These are phyloP conservation scores for Metschnikowia santaceciliae DNA, from an alignment of 805 yeast genomes.

Conservation along the genomic window DNA sequence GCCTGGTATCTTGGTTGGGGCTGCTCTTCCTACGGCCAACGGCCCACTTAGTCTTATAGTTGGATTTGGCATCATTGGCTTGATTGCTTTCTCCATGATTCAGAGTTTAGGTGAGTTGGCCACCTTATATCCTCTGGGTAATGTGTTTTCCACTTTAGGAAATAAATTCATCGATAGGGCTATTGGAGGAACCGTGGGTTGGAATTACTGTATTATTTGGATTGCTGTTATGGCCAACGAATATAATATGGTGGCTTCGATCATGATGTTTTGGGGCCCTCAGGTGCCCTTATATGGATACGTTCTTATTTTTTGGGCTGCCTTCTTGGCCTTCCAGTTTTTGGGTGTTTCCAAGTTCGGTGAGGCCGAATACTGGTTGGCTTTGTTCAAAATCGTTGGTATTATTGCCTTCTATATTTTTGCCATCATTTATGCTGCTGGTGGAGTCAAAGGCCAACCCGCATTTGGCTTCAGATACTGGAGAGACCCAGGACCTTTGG, in stretches of 20 bases:
- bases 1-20: slow-evolving; percentile 54
- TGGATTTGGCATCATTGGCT: slow-evolving; percentile 51
- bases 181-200: slow-evolving; percentile 53
- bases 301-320: slow-evolving; percentile 49
- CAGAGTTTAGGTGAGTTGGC: slow-evolving; percentile 54
- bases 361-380: slow-evolving; percentile 53
- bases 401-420: slow-evolving; percentile 48
- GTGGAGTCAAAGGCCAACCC: slow-evolving; percentile 37
- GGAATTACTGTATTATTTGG: slow-evolving; percentile 55
- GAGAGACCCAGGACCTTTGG: slow-evolving; percentile 42
- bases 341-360: slow-evolving; percentile 54
- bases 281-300: slow-evolving; percentile 54
- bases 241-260: slow-evolving; percentile 50
- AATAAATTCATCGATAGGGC: slow-evolving; percentile 50
- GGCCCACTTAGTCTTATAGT: slow-evolving; percentile 52
- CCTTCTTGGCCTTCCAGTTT: slow-evolving; percentile 48
- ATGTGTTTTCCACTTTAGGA: slow-evolving; percentile 51
- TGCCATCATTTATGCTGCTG: slow-evolving; percentile 43
- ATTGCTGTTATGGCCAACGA: slow-evolving; percentile 52
- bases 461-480: slow-evolving; percentile 43
- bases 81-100: slow-evolving; percentile 53
- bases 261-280: slow-evolving; percentile 48
- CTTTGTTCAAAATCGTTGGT: slow-evolving; percentile 46
- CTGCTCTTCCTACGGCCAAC: slow-evolving; percentile 46
- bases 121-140: slow-evolving; percentile 48